These are phyloP conservation scores for Jacaranda mimosifolia DNA, from an alignment of 257 asterid genomes.

Conservation along the genomic window DNA sequence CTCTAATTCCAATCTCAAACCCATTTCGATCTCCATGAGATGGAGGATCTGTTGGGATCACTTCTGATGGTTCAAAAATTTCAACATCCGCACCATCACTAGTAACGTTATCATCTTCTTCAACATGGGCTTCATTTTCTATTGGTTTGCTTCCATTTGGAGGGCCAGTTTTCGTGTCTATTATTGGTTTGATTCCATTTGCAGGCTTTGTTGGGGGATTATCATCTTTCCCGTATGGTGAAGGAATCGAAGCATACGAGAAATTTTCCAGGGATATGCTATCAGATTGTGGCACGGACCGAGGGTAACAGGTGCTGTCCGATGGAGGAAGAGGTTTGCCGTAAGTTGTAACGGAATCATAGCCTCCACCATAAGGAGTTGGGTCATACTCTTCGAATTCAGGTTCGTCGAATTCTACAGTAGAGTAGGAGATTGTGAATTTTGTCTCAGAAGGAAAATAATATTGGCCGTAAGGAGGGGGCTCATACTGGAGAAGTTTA, in stretches of 20 bases:
- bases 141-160: conserved; percentile 20
- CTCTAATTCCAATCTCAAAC: conserved; percentile 17
- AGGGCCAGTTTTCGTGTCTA: neutral
- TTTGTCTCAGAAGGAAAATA: conserved; percentile 45
- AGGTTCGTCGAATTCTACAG: conserved; percentile 43
- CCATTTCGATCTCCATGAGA: conserved; percentile 28
- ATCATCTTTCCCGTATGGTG: conserved; percentile 51
- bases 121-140: conserved; percentile 27
- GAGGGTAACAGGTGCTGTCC: conserved; percentile 70
- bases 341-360: conserved; percentile 58
- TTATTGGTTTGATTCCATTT: conserved; percentile 13
- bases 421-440: conserved; percentile 45
- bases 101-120: conserved; percentile 32
- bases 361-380: conserved; percentile 87
- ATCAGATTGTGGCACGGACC: conserved; percentile 40
- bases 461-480: conserved; percentile 31
- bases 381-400: conserved; percentile 71
- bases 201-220: conserved; percentile 32
- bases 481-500: conserved; percentile 48
- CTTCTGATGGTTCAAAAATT: conserved; percentile 19
- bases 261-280: conserved; percentile 34
- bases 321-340: conserved; percentile 90
- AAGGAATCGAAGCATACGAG: conserved; percentile 51
- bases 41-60: conserved; percentile 27
- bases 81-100: conserved; percentile 18